phyloP scores from a whole-genome alignment of 352 stramenopile species.

The Pelagophyceae sp. region DNA sequence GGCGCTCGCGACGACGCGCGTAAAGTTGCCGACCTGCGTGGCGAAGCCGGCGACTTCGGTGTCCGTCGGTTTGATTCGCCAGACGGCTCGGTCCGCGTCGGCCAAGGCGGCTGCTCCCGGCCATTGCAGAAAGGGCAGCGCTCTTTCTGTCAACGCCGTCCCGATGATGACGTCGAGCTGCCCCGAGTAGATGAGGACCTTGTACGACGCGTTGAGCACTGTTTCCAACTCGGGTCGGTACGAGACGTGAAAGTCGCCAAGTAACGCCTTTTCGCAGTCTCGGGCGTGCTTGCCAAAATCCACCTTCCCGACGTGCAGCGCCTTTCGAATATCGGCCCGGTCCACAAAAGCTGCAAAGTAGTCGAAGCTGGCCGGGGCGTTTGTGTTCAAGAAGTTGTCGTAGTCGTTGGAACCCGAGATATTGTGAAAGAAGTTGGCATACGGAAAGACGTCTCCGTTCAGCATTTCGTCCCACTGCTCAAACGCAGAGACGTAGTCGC shows the following conservation, averaged over 20 bases:
- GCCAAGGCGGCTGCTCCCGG: constrained; percentile 20
- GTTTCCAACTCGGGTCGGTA: not conserved
- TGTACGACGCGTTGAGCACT: constrained; percentile 11
- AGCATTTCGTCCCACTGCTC: constrained; percentile 34
- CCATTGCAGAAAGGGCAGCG: constrained; percentile 30
- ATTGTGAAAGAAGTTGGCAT: constrained; percentile 33
- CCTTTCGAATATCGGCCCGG: not conserved
- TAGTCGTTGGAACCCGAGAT: constrained; percentile 32
- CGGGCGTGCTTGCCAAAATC: constrained; percentile 17
- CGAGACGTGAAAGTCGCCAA: not conserved
- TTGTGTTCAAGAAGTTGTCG: constrained; percentile 23
- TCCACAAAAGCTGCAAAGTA: constrained; percentile 15
- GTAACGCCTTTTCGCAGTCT: not conserved
- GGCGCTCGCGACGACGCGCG: constrained; percentile 1
- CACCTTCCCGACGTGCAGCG: constrained; percentile 31
- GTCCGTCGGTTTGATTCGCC: constrained; percentile 20
- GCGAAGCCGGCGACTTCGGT: constrained; percentile 29
- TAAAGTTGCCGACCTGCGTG: constrained; percentile 17
- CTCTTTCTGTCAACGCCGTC: constrained; percentile 30
- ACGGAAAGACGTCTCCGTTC: constrained; percentile 33
- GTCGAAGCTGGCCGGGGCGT: constrained; percentile 8
- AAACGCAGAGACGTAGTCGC: constrained; percentile 27
- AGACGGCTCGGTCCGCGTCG: constrained; percentile 26
- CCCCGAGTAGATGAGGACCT: constrained; percentile 37
- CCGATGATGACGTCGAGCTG: constrained; percentile 39